phyloP scores from a whole-genome alignment of 352 stramenopile species.

The Phytophthora fragariaefolia region DNA sequence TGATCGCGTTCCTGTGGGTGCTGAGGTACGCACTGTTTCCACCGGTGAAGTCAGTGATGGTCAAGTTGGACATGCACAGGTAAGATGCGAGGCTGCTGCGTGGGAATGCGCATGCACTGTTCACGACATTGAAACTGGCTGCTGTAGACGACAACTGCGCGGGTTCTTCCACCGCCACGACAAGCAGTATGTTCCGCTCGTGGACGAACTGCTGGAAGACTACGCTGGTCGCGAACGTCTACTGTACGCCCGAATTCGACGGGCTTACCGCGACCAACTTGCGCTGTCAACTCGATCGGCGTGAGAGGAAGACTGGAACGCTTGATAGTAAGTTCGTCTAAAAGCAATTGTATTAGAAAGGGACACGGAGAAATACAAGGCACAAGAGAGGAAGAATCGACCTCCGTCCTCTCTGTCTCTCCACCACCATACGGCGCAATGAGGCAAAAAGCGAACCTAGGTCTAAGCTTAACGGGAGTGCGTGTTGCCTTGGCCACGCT shows the following conservation, averaged over 20 bases:
- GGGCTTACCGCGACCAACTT: background rate
- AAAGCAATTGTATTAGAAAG: slow-evolving; percentile 43
- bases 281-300: background rate
- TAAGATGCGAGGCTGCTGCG: background rate
- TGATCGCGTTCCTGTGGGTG: background rate
- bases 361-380: slow-evolving; percentile 36
- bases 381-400: slow-evolving; percentile 25
- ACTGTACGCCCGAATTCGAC: background rate
- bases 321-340: slow-evolving; percentile 16
- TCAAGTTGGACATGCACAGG: background rate
- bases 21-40: background rate
- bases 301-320: background rate
- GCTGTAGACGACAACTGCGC: background rate
- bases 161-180: background rate
- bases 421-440: slow-evolving; percentile 26
- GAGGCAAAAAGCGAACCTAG: slow-evolving; percentile 21
- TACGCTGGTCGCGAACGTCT: background rate
- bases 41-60: background rate
- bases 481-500: slow-evolving; percentile 81
- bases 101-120: too few relatives aligned
- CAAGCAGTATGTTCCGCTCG: background rate
- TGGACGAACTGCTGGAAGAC: background rate
- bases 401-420: slow-evolving; percentile 25
- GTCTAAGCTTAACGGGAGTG: slow-evolving; percentile 73
- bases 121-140: too few relatives aligned